phyloP scores from a whole-genome alignment of 306 rosid species.

The Pterocarpus santalinus region DNA sequence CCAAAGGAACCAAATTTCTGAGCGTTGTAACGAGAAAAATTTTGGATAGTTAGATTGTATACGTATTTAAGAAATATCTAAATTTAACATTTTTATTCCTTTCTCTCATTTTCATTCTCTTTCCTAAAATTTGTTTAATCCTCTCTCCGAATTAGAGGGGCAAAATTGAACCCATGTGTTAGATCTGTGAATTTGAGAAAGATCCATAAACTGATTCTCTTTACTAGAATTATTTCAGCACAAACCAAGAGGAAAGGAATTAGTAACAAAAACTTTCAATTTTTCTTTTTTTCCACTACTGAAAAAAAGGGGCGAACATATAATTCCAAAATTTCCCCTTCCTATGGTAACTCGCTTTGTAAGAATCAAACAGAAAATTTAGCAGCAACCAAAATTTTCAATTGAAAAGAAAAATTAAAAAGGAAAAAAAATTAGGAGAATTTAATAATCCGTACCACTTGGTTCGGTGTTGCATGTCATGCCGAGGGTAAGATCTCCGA shows the following conservation, averaged over 20 bases:
- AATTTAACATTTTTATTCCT: not conserved
- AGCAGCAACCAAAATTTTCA: not conserved
- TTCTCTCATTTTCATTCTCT: not conserved
- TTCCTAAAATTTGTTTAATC: not conserved
- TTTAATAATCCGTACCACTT: constrained; percentile 51
- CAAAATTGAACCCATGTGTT: constrained; percentile 3
- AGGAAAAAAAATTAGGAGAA: not conserved
- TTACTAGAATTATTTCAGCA: not conserved
- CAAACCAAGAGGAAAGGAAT: constrained; percentile 36
- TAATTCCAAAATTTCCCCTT: not conserved
- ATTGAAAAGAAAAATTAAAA: not conserved
- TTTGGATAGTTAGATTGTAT: not conserved
- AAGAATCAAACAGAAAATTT: constrained; percentile 8
- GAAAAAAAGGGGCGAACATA: not conserved
- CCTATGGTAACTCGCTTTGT: not conserved
- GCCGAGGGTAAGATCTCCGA: constrained; percentile 78
- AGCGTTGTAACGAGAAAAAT: not conserved
- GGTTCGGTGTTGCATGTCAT: constrained; percentile 61
- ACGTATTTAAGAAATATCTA: not conserved
- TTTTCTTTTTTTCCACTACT: not conserved
- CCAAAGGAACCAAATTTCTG: not conserved
- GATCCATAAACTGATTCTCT: constrained; percentile 5
- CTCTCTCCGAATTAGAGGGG: not conserved
- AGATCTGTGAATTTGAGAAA: constrained; percentile 42
- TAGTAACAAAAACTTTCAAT: constrained; percentile 7